Conservation (phyloP, 2,329 filamentous ascomycete species). For the Didymella segeticola region DNA sequence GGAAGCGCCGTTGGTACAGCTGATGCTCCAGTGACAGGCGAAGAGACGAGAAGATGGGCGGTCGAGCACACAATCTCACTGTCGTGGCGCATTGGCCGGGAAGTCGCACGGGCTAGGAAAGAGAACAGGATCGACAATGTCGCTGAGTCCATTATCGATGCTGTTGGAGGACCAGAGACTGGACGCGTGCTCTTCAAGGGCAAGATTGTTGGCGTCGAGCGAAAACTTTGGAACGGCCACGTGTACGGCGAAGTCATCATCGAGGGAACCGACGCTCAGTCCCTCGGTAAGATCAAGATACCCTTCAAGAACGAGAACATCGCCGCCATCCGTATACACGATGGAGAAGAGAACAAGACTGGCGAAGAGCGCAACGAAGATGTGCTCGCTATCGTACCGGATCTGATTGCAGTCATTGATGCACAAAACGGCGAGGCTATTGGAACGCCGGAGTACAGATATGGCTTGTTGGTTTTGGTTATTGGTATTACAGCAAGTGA, state of each 20-base stretch:
- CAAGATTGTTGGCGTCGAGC: slow-evolving; percentile 54
- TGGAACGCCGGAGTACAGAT: slow-evolving; percentile 63
- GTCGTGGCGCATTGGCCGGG: slow-evolving; percentile 49
- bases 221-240: slow-evolving; percentile 51
- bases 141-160: slow-evolving; percentile 50
- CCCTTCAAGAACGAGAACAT: slow-evolving; percentile 80
- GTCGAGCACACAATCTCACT: slow-evolving; percentile 50
- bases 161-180: slow-evolving; percentile 48
- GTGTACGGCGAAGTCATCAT: slow-evolving; percentile 53
- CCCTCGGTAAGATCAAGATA: slow-evolving; percentile 63
- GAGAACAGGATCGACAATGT: slow-evolving; percentile 47
- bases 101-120: slow-evolving; percentile 44
- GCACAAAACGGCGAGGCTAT: slow-evolving; percentile 57
- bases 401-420: slow-evolving; percentile 59
- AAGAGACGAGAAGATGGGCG: slow-evolving; percentile 47
- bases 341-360: slow-evolving; percentile 29
- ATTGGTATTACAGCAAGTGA: slow-evolving; percentile 63
- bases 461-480: slow-evolving; percentile 60
- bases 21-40: slow-evolving; percentile 48
- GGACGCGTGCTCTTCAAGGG: slow-evolving; percentile 54
- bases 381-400: slow-evolving; percentile 57
- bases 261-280: slow-evolving; percentile 37
- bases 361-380: slow-evolving; percentile 47
- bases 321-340: slow-evolving; percentile 55
- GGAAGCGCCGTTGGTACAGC: slow-evolving; percentile 46